A percentile compares a stretch with the other conserved stretches of the same genome.
Evolutionary conservation across 2,329 filamentous ascomycete genomes (phyloP).

Genomic region (Trichoderma polysporum): DNA sequence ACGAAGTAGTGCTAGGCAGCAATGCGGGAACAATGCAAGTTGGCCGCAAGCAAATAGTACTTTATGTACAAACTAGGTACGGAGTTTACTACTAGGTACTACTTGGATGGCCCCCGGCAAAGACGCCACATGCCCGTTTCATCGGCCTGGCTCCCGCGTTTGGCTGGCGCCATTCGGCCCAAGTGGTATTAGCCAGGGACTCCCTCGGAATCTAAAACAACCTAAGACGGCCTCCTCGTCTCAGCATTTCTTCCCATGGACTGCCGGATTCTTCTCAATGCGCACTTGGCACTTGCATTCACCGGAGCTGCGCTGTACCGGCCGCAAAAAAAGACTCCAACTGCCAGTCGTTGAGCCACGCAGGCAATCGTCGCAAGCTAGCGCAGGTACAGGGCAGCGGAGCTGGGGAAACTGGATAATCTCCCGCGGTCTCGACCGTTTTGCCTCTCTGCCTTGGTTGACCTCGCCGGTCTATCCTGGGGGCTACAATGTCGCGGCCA

Average conservation of each 20-base stretch:
- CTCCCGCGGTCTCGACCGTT: constrained; percentile 6
- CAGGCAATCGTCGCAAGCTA: constrained; percentile 2
- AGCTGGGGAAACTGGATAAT: background rate
- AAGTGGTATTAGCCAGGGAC: constrained; percentile 21
- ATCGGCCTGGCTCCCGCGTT: constrained; percentile 4
- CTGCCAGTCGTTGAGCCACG: background rate
- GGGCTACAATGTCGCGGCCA: constrained; percentile 9
- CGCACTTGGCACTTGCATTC: background rate
- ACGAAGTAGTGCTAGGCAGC: background rate
- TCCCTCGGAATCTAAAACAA: constrained; percentile 19
- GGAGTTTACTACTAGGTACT: too few species aligned
- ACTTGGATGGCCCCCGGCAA: background rate
- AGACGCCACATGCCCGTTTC: constrained; percentile 15
- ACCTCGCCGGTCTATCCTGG: background rate
- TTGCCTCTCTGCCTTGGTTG: background rate
- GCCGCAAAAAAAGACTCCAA: background rate
- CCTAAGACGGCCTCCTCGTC: constrained; percentile 15
- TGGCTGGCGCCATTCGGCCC: constrained; percentile 4
- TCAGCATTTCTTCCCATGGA: constrained; percentile 16
- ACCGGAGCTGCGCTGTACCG: background rate
- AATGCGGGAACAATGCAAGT: too few species aligned
- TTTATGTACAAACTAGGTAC: too few species aligned
- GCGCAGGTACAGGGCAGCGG: background rate
- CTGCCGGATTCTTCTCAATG: constrained; percentile 1
- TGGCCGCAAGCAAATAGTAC: too few species aligned